A percentile compares a stretch with the other conserved stretches of the same genome.
Conservation (phyloP, 2,329 filamentous ascomycete genomes). For the Didymella lethalis region DNA sequence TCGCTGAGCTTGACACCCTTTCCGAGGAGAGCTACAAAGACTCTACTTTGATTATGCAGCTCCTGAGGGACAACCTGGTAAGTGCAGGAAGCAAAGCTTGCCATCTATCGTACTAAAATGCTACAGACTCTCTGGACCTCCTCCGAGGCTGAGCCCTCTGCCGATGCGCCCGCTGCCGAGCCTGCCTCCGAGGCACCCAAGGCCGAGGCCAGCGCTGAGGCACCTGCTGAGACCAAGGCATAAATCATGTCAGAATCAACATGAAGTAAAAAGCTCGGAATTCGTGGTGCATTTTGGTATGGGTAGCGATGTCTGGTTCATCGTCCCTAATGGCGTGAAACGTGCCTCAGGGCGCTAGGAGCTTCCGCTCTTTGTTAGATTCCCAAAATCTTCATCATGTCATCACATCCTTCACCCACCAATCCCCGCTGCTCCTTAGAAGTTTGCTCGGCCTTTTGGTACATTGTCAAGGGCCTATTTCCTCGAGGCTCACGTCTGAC, state of each 20-base stretch:
- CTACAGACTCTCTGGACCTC: constrained; percentile 96
- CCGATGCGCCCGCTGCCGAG: constrained; percentile 61
- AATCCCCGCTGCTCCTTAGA: constrained; percentile 18
- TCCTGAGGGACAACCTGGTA: constrained; percentile 94
- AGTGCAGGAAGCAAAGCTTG: constrained; percentile 21
- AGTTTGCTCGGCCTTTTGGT: constrained; percentile 26
- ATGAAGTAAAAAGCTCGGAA: constrained; percentile 46
- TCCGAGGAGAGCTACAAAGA: constrained; percentile 99
- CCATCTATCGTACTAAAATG: constrained; percentile 2
- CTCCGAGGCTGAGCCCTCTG: constrained; percentile 89
- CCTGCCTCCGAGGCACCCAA: constrained; percentile 62
- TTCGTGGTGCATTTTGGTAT: constrained; percentile 47
- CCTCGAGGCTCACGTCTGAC: constrained; percentile 32
- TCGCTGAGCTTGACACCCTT: constrained; percentile 94
- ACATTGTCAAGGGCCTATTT: constrained; percentile 24
- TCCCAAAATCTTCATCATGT: constrained; percentile 50
- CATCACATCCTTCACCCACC: constrained; percentile 32
- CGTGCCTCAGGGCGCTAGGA: constrained; percentile 44
- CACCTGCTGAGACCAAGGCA: constrained; percentile 70
- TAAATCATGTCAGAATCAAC: constrained; percentile 37
- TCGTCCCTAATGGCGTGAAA: constrained; percentile 42
- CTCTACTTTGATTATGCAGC: constrained; percentile 98
- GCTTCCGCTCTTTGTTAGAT: constrained; percentile 48
- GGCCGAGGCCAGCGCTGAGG: constrained; percentile 46
- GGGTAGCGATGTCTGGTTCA: constrained; percentile 42